These are phyloP conservation scores for Euptelea pleiosperma DNA, from an alignment of 164 flowering plant species.

Conservation along the genomic window DNA sequence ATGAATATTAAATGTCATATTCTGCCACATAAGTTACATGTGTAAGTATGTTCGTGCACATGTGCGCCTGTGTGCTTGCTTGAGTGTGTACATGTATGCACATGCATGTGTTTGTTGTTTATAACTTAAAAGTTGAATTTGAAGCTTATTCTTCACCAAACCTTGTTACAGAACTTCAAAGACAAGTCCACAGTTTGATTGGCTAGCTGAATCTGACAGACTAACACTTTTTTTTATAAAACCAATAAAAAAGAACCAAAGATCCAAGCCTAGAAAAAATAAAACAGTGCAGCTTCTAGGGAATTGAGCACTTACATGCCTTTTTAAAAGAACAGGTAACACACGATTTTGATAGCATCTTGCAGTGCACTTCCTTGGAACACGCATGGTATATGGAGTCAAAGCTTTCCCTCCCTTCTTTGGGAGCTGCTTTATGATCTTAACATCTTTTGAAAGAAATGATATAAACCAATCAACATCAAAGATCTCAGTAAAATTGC, in stretches of 20 bases:
- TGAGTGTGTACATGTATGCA: too few species aligned
- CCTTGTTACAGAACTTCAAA: too few species aligned
- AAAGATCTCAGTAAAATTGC: constrained; percentile 77
- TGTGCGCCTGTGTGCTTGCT: too few species aligned
- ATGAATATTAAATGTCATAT: too few species aligned
- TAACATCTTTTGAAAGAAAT: constrained; percentile 63
- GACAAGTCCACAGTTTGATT: too few species aligned
- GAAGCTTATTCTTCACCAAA: too few species aligned
- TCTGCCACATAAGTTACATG: too few species aligned
- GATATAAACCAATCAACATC: constrained; percentile 81
- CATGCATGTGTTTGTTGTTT: too few species aligned
- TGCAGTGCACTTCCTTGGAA: constrained; percentile 81
- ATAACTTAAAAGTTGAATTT: too few species aligned
- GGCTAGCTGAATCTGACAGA: too few species aligned
- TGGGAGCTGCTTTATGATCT: constrained; percentile 66
- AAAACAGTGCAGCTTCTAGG: constrained; percentile 1
- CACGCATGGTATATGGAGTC: constrained; percentile 62
- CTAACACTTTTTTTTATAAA: too few species aligned
- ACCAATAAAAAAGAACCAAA: neutral
- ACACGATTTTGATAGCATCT: constrained; percentile 73
- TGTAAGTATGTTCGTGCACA: too few species aligned
- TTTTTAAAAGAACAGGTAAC: constrained; percentile 69
- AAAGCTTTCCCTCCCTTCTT: constrained; percentile 45
- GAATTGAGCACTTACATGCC: constrained; percentile 61
- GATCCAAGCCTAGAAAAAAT: neutral